Percentiles rank a stretch among this genome's conserved stretches.
phyloP scores from a whole-genome alignment of 306 rosid species.

The Medicago ruthenica region DNA sequence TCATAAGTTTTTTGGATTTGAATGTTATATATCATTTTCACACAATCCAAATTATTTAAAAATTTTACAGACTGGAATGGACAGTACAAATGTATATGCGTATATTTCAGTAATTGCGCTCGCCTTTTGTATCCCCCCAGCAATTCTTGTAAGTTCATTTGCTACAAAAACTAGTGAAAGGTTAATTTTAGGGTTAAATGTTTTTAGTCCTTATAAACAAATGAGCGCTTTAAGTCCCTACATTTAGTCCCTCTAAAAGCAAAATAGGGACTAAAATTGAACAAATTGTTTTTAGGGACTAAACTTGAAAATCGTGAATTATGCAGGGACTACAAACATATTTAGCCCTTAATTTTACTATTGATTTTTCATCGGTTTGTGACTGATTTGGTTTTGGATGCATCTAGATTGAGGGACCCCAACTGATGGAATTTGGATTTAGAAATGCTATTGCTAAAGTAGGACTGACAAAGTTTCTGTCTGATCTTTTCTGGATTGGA shows the following conservation, averaged over 20 bases:
- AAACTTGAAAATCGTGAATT: too few relatives aligned
- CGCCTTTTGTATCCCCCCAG: slow-evolving; percentile 25
- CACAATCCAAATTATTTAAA: not conserved
- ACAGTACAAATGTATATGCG: slow-evolving; percentile 20
- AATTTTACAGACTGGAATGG: slow-evolving; percentile 24
- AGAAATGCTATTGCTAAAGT: slow-evolving; percentile 21
- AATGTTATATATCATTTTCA: not conserved
- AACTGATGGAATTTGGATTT: slow-evolving; percentile 34
- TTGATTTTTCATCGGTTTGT: not conserved
- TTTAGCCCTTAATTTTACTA: not conserved
- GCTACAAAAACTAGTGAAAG: not conserved
- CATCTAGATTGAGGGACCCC: slow-evolving; percentile 25
- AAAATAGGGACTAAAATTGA: not conserved
- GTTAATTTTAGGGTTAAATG: not conserved
- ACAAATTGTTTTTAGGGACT: too few relatives aligned
- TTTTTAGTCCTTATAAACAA: not conserved
- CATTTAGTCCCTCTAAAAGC: not conserved
- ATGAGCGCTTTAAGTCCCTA: not conserved
- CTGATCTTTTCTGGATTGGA: slow-evolving; percentile 36
- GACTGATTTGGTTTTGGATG: not conserved
- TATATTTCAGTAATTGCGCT: slow-evolving; percentile 24
- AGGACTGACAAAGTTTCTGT: slow-evolving; percentile 9
- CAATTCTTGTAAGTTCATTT: slow-evolving; percentile 25
- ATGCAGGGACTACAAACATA: not conserved
- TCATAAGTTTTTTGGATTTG: not conserved